Conservation (phyloP, 257 asterid genomes). For the Coffea canephora region DNA sequence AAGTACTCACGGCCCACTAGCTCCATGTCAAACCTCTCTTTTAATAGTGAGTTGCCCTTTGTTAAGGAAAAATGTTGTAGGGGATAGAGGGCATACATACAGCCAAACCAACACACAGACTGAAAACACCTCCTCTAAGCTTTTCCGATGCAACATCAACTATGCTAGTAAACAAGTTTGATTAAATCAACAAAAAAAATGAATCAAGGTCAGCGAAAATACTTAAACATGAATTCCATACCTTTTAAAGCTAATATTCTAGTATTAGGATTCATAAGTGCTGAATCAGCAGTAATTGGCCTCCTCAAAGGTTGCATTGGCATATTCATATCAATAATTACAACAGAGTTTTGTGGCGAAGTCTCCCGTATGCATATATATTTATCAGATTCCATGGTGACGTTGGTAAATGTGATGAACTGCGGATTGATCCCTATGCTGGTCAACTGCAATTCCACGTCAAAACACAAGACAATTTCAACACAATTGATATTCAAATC, state of each 20-base stretch:
- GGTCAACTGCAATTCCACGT: constrained; percentile 68
- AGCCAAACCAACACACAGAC: background rate
- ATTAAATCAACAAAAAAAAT: background rate
- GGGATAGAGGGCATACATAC: background rate
- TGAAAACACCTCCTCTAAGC: background rate
- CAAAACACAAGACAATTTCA: constrained; percentile 35
- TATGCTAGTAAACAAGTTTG: background rate
- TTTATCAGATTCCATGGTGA: constrained; percentile 98
- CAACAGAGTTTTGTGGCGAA: constrained; percentile 91
- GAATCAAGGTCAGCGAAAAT: background rate
- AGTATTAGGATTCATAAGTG: constrained; percentile 92
- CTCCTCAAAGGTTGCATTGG: constrained; percentile 96
- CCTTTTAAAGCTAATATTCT: constrained; percentile 95
- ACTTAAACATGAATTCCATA: constrained; percentile 22
- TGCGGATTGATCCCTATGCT: constrained; percentile 94
- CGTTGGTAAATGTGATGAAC: constrained; percentile 91
- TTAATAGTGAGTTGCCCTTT: background rate
- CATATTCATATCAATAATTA: constrained; percentile 91
- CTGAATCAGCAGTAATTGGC: constrained; percentile 98
- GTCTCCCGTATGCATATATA: constrained; percentile 98
- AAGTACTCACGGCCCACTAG: no score
- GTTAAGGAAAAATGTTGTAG: background rate
- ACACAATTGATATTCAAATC: constrained; percentile 13
- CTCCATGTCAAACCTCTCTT: background rate
- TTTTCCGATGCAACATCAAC: background rate